phyloP scores from a whole-genome alignment of 1,139 yeast species.

The Kodamaea fungicola region DNA sequence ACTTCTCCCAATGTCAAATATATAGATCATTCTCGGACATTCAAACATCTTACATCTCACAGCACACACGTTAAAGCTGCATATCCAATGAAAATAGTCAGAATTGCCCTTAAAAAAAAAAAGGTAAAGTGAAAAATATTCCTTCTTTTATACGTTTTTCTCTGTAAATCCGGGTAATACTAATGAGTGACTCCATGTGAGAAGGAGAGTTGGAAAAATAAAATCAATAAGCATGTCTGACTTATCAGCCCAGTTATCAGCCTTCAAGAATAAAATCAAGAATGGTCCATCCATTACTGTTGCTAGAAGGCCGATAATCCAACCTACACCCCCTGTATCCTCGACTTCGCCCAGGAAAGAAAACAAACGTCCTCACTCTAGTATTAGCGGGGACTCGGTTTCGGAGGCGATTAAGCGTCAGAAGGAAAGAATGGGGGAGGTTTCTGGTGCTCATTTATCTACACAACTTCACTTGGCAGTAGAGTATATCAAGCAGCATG shows the following conservation, averaged over 20 bases:
- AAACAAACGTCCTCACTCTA: constrained; percentile 4
- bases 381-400: constrained; percentile 21
- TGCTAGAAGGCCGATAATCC: constrained; percentile 24
- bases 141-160: not conserved
- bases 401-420: constrained; percentile 39
- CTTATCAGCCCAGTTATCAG: constrained; percentile 46
- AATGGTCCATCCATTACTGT: constrained; percentile 45
- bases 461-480: constrained; percentile 86
- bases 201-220: not conserved
- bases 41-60: constrained; percentile 12
- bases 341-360: constrained; percentile 10
- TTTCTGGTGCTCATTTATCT: constrained; percentile 61
- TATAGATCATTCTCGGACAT: constrained; percentile 24
- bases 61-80: constrained; percentile 2
- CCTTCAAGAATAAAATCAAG: constrained; percentile 46
- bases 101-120: constrained; percentile 6
- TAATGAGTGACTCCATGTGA: not conserved
- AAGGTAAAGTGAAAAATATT: not conserved
- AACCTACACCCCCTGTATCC: constrained; percentile 4
- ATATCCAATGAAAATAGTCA: not conserved
- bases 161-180: not conserved
- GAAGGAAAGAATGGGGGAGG: constrained; percentile 24
- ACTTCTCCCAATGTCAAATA: constrained; percentile 12
- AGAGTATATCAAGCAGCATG: constrained; percentile 72
- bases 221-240: constrained; percentile 31